Conservation (phyloP, 208 protist genomes). For the Lotmaria passim region DNA sequence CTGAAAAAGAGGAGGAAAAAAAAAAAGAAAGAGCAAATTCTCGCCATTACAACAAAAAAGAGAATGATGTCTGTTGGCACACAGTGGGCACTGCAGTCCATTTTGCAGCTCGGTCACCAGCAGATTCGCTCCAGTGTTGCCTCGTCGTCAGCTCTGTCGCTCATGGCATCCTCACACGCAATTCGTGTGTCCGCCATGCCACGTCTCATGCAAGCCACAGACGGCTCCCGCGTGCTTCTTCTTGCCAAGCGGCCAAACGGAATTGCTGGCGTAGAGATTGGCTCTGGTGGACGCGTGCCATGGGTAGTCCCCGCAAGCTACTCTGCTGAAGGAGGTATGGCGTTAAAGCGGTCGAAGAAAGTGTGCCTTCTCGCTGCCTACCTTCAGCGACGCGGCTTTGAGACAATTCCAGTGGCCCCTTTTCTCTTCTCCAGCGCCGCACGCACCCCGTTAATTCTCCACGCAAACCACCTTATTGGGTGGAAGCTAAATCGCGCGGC, state of each 20-base stretch:
- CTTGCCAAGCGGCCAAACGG: conserved; percentile 39
- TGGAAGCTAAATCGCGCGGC: conserved; percentile 47
- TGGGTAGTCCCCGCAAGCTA: conserved; percentile 3
- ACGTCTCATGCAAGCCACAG: conserved; percentile 16
- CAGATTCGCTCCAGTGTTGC: conserved; percentile 17
- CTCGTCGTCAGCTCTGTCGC: not conserved
- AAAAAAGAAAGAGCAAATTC: not conserved
- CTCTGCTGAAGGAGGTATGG: not conserved
- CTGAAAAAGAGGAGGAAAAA: not conserved
- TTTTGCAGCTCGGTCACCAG: conserved; percentile 39
- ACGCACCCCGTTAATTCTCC: conserved; percentile 55
- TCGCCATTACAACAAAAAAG: conserved; percentile 3
- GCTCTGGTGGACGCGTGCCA: conserved; percentile 13
- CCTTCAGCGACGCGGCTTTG: conserved; percentile 36
- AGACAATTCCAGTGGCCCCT: not conserved
- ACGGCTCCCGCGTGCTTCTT: conserved; percentile 29
- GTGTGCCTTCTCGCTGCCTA: conserved; percentile 30
- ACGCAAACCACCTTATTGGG: conserved; percentile 77
- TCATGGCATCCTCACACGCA: conserved; percentile 1
- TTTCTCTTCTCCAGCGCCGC: not conserved
- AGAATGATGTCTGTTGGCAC: conserved; percentile 29
- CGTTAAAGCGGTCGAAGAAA: conserved; percentile 22
- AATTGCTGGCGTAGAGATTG: conserved; percentile 42
- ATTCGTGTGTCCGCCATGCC: conserved; percentile 22
- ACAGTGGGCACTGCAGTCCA: conserved; percentile 30